phyloP scores from a whole-genome alignment of 306 rosid genomes.

The Vigna angularis region DNA sequence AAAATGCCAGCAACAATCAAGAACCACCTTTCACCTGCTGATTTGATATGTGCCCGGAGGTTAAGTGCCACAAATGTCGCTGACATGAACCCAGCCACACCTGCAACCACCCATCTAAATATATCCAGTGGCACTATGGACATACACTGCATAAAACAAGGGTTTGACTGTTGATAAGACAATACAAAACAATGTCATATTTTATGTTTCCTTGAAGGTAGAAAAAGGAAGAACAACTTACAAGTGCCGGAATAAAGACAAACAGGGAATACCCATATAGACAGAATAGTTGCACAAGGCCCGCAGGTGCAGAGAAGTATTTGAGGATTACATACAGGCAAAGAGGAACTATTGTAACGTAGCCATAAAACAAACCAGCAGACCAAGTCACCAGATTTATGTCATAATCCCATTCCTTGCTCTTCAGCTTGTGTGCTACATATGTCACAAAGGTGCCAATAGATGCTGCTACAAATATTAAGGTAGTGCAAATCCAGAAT shows the following conservation, averaged over 20 bases:
- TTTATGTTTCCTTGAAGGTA: neutral
- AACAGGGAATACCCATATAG: conserved; percentile 94
- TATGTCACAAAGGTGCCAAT: conserved; percentile 95
- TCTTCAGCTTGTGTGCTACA: conserved; percentile 80
- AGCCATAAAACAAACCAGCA: conserved; percentile 95
- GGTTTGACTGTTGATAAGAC: conserved; percentile 11
- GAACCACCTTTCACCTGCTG: conserved; percentile 96
- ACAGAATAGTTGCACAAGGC: conserved; percentile 90
- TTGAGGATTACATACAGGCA: conserved; percentile 79
- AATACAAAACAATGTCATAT: conserved; percentile 11
- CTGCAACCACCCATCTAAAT: conserved; percentile 88
- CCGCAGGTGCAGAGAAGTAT: conserved; percentile 91
- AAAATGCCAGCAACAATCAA: conserved; percentile 90
- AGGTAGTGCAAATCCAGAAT: conserved; percentile 97
- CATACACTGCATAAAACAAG: conserved; percentile 76
- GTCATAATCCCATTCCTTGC: conserved; percentile 88
- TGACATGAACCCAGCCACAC: conserved; percentile 91
- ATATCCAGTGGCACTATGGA: conserved; percentile 81
- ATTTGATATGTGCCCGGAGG: conserved; percentile 86
- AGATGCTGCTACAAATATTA: conserved; percentile 93
- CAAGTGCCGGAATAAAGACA: conserved; percentile 94
- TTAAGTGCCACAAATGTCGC: conserved; percentile 91
- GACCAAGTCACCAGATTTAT: conserved; percentile 96
- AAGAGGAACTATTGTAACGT: conserved; percentile 83
- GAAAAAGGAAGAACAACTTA: conserved; percentile 52